Conservation (phyloP, 2,329 filamentous ascomycete genomes). For the Ophiostoma perfectum region DNA sequence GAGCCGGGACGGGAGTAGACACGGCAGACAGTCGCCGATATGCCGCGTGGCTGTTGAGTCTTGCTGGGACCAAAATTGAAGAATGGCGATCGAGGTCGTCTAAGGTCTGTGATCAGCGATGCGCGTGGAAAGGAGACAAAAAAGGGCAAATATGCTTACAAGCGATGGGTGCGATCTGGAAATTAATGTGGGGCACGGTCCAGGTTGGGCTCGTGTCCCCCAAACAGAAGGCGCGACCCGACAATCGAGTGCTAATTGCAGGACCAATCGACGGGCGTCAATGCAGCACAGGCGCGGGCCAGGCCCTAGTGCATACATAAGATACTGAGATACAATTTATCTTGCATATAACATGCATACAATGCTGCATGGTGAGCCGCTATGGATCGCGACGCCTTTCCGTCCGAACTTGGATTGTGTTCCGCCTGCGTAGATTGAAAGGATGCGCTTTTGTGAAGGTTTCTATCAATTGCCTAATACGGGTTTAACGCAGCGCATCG, state of each 20-base stretch:
- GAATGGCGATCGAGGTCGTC: slow-evolving; percentile 1
- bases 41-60: too few relatives aligned
- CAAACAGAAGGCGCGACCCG: neutral
- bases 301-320: neutral
- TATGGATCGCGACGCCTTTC: neutral
- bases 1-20: neutral
- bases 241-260: neutral
- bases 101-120: neutral
- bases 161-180: neutral
- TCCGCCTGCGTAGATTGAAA: neutral
- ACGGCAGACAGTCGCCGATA: too few relatives aligned
- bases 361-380: too few relatives aligned
- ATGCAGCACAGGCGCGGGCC: neutral
- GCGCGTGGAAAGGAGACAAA: neutral
- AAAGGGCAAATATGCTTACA: neutral
- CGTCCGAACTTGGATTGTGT: neutral
- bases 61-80: neutral
- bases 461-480: neutral
- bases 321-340: neutral
- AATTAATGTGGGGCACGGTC: slow-evolving; percentile 2
- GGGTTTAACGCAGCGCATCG: neutral
- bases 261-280: neutral
- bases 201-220: neutral
- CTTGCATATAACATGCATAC: too few relatives aligned
- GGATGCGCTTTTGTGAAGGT: too few relatives aligned